phyloP scores from a whole-genome alignment of 768 basidiomycete species.

The Calocybe cyanea region DNA sequence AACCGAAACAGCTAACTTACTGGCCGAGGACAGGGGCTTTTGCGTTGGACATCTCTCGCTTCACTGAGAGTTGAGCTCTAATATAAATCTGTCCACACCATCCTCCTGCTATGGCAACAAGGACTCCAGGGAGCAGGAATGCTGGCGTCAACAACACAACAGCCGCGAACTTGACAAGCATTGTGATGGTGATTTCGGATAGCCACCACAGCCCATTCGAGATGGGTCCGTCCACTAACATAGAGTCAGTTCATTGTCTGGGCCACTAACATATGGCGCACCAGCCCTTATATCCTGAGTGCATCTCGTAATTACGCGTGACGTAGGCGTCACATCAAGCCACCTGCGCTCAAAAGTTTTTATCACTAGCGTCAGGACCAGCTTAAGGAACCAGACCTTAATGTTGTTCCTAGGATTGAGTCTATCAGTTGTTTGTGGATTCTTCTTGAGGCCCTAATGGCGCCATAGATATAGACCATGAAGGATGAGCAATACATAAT shows the following conservation, averaged over 20 bases:
- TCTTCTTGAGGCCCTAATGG: slow-evolving; percentile 47
- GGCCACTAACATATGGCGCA: slow-evolving; percentile 11
- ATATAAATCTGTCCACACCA: slow-evolving; percentile 42
- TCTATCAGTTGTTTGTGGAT: slow-evolving; percentile 52
- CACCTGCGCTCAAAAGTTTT: slow-evolving; percentile 30
- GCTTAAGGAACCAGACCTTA: slow-evolving; percentile 37
- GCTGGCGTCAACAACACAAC: slow-evolving; percentile 42
- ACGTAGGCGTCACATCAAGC: slow-evolving; percentile 42
- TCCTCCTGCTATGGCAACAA: slow-evolving; percentile 39
- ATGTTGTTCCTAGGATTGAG: slow-evolving; percentile 55
- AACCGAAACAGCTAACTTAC: slow-evolving; percentile 33
- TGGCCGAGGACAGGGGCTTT: slow-evolving; percentile 27
- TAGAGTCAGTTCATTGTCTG: background rate
- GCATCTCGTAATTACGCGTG: slow-evolving; percentile 60
- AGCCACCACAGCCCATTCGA: slow-evolving; percentile 25
- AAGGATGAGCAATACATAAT: slow-evolving; percentile 29
- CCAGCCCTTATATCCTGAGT: slow-evolving; percentile 59
- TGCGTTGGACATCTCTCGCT: slow-evolving; percentile 45
- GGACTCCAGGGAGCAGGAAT: slow-evolving; percentile 42
- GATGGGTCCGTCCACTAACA: slow-evolving; percentile 50
- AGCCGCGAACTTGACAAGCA: slow-evolving; percentile 41
- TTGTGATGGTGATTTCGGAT: slow-evolving; percentile 24
- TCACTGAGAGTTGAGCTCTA: slow-evolving; percentile 43
- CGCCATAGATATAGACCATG: slow-evolving; percentile 42
- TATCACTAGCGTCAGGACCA: background rate